Evolutionary conservation across 179 eudicot genomes (phyloP).

Genomic region (Silene vulgaris): DNA sequence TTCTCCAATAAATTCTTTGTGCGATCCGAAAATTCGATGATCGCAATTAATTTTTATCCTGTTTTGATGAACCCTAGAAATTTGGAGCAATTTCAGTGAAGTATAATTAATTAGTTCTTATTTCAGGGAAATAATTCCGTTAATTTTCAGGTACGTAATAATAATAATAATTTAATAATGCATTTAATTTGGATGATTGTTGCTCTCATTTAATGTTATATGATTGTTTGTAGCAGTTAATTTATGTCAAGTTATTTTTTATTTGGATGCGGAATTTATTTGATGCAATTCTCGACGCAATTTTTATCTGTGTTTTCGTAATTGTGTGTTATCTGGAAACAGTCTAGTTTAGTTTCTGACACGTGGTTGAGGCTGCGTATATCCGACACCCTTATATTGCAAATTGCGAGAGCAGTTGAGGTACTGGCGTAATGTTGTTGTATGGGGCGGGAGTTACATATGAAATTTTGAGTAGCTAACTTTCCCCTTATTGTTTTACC

Average conservation of each 20-base stretch:
- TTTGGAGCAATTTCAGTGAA: neutral
- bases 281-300: too few species aligned
- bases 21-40: constrained; percentile 18
- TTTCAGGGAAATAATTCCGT: too few species aligned
- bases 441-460: too few species aligned
- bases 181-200: neutral
- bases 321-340: too few species aligned
- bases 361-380: too few species aligned
- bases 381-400: too few species aligned
- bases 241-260: neutral
- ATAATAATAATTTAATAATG: neutral
- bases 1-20: constrained; percentile 13
- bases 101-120: neutral
- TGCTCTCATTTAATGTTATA: constrained; percentile 2
- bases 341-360: too few species aligned
- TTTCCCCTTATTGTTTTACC: too few species aligned
- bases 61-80: neutral
- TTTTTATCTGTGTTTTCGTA: too few species aligned
- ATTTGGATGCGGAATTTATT: neutral
- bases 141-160: constrained; percentile 10
- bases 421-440: neutral
- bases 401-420: too few species aligned
- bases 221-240: neutral
- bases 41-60: constrained; percentile 14
- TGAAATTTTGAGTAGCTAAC: too few species aligned